Evolutionary conservation across 179 eudicot genomes (phyloP).

Genomic region (Camellia oleifera): DNA sequence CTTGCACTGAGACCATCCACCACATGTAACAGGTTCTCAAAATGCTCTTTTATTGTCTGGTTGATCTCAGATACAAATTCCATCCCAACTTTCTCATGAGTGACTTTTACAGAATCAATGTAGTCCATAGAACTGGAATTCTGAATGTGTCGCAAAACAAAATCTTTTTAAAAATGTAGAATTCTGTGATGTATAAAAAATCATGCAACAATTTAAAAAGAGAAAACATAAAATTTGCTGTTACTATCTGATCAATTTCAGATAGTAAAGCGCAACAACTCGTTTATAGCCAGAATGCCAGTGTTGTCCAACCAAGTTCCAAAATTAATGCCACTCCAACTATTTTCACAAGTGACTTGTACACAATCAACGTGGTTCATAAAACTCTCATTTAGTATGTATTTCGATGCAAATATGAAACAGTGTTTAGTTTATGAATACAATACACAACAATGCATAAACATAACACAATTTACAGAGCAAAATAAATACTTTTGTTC

Average conservation of each 20-base stretch:
- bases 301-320: neutral
- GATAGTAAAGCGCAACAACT: neutral
- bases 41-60: conserved; percentile 37
- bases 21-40: conserved; percentile 41
- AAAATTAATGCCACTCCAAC: neutral
- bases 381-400: neutral
- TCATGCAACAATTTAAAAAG: neutral
- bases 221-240: neutral
- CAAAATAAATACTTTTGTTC: neutral
- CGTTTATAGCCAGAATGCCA: neutral
- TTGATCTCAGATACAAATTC: conserved; percentile 38
- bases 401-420: neutral
- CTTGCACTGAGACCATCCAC: conserved; percentile 49
- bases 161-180: neutral
- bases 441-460: neutral
- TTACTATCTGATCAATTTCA: neutral
- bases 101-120: conserved; percentile 13
- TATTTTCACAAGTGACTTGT: neutral
- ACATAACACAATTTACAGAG: too few species aligned
- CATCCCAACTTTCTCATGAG: conserved; percentile 3
- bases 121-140: conserved; percentile 10
- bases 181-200: neutral
- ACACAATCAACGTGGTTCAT: neutral
- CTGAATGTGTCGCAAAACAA: neutral
- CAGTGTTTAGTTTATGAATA: neutral